Evolutionary conservation across 2,329 filamentous ascomycete genomes (phyloP), one percentile per base, ranked within the genome.

Genomic region (Penicillium crustosum): DNA sequence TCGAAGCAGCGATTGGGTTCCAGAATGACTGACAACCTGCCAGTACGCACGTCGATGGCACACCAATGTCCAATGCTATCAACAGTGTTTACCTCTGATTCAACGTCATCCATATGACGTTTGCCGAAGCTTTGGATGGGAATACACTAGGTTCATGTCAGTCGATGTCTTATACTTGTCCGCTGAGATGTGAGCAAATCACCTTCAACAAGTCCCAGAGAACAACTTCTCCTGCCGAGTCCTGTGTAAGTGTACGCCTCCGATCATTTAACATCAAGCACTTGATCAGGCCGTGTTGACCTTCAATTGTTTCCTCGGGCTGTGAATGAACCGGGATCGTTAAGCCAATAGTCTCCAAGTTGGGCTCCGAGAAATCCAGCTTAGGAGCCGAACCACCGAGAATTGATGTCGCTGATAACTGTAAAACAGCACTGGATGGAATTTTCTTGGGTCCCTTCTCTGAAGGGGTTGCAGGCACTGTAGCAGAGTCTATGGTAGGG

Each of bases 1-100:
- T 99, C 94, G 67, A 99, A 99, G 73, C 93, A 97, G 66, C 95
- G 95, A 69, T 94, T 95, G 41, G 93, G 91, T 70, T 99, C 94
- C 19, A 99, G 76, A 19, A 95, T 88, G 3, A 97, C 93, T 2
- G 92, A 93, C 55, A 99, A 80, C 61, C 90, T 91, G 36, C 94
- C 94, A 5, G 93, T 97, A 66, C 93, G 89, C 21, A 93, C 93
- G 70, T 99, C 92, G 53, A 97, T 89, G 2, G 91, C 91, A 72
- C 94, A 99, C 94, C 94, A 99, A 53, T 96, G 93, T 5, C 93
- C 89, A 39, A 97, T 91, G 33, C 88, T 93, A 71, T 96, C 92
- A 15, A 85, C 83, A 0, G 91, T 96, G 70, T 97, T 96, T 55
- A 97, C 85, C 68, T 92, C 84, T 0, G 87, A 86, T 58, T 92